phyloP scores from a whole-genome alignment of 148 eudicot species.

The Amaranthus cruentus region DNA sequence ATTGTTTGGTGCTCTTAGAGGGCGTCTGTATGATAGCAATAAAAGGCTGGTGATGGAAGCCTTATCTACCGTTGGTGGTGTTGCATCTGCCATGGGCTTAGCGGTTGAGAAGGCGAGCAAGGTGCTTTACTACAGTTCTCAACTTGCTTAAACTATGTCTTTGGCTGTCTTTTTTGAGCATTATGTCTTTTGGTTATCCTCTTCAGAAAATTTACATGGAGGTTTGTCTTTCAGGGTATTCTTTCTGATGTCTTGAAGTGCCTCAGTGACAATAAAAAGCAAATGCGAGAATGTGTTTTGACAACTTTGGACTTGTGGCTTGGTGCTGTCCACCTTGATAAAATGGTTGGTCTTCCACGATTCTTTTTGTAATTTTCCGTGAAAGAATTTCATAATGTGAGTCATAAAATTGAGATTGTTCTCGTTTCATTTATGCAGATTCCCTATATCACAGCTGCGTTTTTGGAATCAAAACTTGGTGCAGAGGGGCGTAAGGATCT shows the following conservation, averaged over 20 bases:
- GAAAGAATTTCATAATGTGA: no score
- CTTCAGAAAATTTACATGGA: background rate
- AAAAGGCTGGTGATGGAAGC: slow-evolving; percentile 81
- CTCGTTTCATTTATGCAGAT: slow-evolving; percentile 37
- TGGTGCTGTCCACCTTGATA: slow-evolving; percentile 94
- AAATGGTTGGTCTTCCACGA: slow-evolving; percentile 55
- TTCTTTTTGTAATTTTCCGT: background rate
- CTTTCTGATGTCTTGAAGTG: slow-evolving; percentile 93
- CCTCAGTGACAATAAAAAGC: slow-evolving; percentile 97
- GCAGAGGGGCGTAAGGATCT: slow-evolving; percentile 99
- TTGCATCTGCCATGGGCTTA: slow-evolving; percentile 93
- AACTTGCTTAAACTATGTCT: slow-evolving; percentile 8
- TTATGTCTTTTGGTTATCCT: background rate
- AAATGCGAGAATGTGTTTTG: slow-evolving; percentile 90
- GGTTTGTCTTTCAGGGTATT: slow-evolving; percentile 64
- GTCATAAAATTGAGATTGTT: background rate
- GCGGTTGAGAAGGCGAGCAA: slow-evolving; percentile 93
- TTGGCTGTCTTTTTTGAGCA: background rate
- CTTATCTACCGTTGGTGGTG: slow-evolving; percentile 67
- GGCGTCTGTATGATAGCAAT: slow-evolving; percentile 85
- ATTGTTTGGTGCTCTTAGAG: slow-evolving; percentile 90
- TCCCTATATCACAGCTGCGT: slow-evolving; percentile 65
- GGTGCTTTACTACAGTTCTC: slow-evolving; percentile 32
- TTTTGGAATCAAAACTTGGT: slow-evolving; percentile 78
- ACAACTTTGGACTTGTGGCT: slow-evolving; percentile 79